Evolutionary conservation across 306 rosid species (phyloP), one percentile per base, ranked within the genome.

Genomic region (Albizia julibrissin): DNA sequence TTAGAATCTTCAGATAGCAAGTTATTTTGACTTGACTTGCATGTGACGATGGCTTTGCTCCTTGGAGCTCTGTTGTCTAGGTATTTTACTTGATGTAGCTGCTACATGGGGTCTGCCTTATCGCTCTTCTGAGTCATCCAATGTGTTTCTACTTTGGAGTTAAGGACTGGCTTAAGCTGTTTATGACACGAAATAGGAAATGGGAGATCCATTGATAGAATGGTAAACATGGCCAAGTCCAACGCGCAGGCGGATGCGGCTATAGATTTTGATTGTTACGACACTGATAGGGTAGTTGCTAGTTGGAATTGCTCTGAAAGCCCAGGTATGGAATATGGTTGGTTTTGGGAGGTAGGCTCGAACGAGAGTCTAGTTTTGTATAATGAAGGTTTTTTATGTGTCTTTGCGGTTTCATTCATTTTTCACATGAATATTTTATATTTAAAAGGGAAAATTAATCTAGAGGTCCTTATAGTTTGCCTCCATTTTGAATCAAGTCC

Each of bases 21-120:
- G 67, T 59, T 72, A 44, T 75, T 79, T 79, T 76, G 79, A 67
- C 50, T 79, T 76, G 79, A 67, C 50, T 70, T 56, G 62, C 26
- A 27, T 40, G 22, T 75, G 71, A 31, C 44, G 75, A 31, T 64
- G 75, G 75, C 83, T 67, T 77, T 77, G 39, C n/a, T 71, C 82
- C 71, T 77, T 76, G 21, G 40, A 77, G 46, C 73, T 73, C 61
- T 29, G 50, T 79, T 83, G n/a, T 37, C 21, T 39, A 24, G 33
- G 12, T 58, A 73, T 72, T 61, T 61, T 83, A 33, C 76, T 72
- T 49, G 22, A 69, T 42, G 16, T 19, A 40, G 1, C n/a, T 43
- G 49, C 74, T 42, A 42, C 22, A 54, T 31, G 33, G 58, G 46
- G 54, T 69, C 47, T 69, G 6, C 33, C 42, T 22, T 24, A 1